Base-by-base conservation (phyloP, 2,329 filamentous ascomycete species). In the Pseudogymnoascus sp. region DNA sequence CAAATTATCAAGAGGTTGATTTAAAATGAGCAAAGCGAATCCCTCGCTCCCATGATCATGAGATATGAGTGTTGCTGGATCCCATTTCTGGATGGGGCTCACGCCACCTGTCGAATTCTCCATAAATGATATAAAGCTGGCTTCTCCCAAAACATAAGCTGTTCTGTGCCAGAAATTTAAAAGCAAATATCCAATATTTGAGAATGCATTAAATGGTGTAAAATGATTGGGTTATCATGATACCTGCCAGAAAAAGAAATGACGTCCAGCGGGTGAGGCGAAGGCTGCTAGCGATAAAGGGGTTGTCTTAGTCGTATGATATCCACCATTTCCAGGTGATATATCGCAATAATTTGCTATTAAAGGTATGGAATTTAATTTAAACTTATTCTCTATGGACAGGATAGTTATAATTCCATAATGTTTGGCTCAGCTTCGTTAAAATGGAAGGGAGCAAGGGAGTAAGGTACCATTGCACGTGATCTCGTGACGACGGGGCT, bases 11-110 rank as follows among this genome's bases (percentile, higher is more conserved):
- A 60, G 33, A 61, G 45, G 36, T 63, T 63, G 62, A 33, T 63
- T 63, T 45, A 63, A 15, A n/a, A 52, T 58, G n/a, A 63, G 62
- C 25, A 63, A 63, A 37, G 62, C 62, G 12, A 21, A 39, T 27
- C 39, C 36, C 8, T 39, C 35, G 12, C 4, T 29, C 2, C 35
- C 37, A 27, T 59, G 35, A 15, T 59, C 35, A 37, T 59, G 35
- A 40, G 58, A 37, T 39, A 59, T 37, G 58, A 59, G 9, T 39
- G 31, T 59, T 4, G 58, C 58, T 18, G 58, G 58, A n/a, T 40
- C 35, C 58, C 58, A 59, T 13, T 37, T 40, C 27, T 13, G 5
- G 10, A 55, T 15, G 15, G n/a, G 29, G 29, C 48, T 35, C 15
- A 18, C 29, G 29, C 29, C 29, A 55, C 48, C 29, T 33, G 27